Conservation (phyloP, 805 yeast genomes). For the Wickerhamomyces mucosus region DNA sequence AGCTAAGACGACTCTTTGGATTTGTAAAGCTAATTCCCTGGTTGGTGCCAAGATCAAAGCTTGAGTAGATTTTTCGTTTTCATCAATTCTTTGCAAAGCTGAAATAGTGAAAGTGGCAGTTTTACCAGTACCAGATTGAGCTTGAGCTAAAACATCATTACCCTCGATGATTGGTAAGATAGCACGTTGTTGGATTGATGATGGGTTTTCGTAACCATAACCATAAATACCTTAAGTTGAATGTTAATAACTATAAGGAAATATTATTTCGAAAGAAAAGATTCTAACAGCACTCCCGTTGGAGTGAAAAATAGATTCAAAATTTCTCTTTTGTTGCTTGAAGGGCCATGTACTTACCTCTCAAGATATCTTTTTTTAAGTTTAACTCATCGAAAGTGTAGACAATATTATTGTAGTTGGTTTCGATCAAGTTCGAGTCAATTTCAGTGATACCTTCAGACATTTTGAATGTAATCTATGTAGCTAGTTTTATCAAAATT, state of each 20-base stretch:
- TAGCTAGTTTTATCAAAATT: neutral
- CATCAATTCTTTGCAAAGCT: slow-evolving; percentile 67
- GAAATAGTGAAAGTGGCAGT: slow-evolving; percentile 95
- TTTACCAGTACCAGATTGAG: slow-evolving; percentile 99
- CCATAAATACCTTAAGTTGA: slow-evolving; percentile 61
- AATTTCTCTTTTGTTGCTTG: neutral
- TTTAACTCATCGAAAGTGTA: slow-evolving; percentile 71
- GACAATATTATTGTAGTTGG: slow-evolving; percentile 93
- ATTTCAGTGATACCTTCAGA: slow-evolving; percentile 68
- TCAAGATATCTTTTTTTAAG: slow-evolving; percentile 52
- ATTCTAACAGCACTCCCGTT: too few species aligned
- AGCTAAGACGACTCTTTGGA: slow-evolving; percentile 85
- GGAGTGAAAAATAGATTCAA: neutral
- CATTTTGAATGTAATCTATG: slow-evolving; percentile 18
- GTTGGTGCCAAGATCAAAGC: slow-evolving; percentile 95
- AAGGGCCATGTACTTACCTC: too few species aligned
- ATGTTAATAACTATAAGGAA: slow-evolving; percentile 8
- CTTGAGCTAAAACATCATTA: slow-evolving; percentile 95
- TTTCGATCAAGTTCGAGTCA: slow-evolving; percentile 76
- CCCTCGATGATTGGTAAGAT: slow-evolving; percentile 92
- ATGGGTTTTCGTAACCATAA: slow-evolving; percentile 93
- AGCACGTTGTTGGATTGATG: slow-evolving; percentile 97
- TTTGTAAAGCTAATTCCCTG: slow-evolving; percentile 94
- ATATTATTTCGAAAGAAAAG: neutral
- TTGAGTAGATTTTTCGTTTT: slow-evolving; percentile 65